Evolutionary conservation across 2,329 filamentous ascomycete species (phyloP), one percentile per base, ranked within the genome.

Genomic region (Botrytis cinerea): DNA sequence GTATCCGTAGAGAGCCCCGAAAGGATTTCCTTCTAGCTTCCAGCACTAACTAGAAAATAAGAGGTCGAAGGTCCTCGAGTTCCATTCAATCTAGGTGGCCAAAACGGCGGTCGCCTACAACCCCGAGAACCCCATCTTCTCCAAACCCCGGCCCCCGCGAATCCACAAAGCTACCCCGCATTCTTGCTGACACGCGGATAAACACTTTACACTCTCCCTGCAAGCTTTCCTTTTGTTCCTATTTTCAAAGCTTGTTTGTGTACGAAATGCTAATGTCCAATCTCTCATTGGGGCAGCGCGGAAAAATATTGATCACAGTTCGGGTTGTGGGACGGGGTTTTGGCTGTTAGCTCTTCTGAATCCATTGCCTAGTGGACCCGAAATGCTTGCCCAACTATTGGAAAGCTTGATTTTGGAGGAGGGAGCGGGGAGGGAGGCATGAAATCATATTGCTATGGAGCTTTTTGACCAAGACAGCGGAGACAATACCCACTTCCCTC

Each of bases 81-180:
- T 40, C 25, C 38, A 48, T 45, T 4, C 20, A 43, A 9, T 28
- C 14, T 16, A 28, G 38, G 18, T 14, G 45, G 14, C 12, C 43
- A 16, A 28, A 16, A 43, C 14, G 12, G 32, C 9, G 5, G 18
- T 38, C 18, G 32, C 57, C 20, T 22, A 14, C 22, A 38, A 38
- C 57, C 32, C 20, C 32, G 32, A 60, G 12, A 25, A 32, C 28
- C 63, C 28, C 45, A 48, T 32, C 22, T 48, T 66, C 43, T 10
- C 59, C 59, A 61, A 38, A 12, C 59, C 25, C 45, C 28, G 48
- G 32, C 28, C 63, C 63, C 62, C 62, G 43, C 62, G 28, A 64
- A 46, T 45, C 25, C n/a, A 35, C n/a, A 14, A 35, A 32, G 20
- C 28, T 48, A 48, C 63, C 43, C 63, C 63, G 45, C 63, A 66